These are phyloP conservation scores for Exophiala alcalophila DNA, from an alignment of 2,329 filamentous ascomycete genomes.

Conservation along the genomic window DNA sequence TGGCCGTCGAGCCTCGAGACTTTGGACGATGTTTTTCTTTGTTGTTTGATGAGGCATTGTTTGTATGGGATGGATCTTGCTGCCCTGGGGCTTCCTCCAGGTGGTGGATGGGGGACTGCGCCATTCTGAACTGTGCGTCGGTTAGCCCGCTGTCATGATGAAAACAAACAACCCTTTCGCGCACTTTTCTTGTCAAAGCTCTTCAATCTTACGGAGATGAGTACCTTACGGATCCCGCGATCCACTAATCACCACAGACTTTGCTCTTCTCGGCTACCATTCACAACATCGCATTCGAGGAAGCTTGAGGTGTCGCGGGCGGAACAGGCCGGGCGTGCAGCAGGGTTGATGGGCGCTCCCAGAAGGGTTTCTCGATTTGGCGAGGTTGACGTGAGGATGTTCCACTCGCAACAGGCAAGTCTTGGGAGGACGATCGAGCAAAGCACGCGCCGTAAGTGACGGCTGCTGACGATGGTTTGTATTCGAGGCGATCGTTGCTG, in stretches of 20 bases:
- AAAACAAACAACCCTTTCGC: slow-evolving; percentile 21
- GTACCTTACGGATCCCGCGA: slow-evolving; percentile 6
- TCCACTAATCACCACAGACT: neutral
- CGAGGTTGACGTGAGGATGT: slow-evolving; percentile 4
- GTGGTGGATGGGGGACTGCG: slow-evolving; percentile 22
- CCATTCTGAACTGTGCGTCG: slow-evolving; percentile 22
- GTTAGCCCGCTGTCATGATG: slow-evolving; percentile 20
- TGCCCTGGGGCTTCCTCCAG: slow-evolving; percentile 23
- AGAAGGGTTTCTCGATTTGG: neutral
- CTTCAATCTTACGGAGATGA: slow-evolving; percentile 16
- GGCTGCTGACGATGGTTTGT: slow-evolving; percentile 10
- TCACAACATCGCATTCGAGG: slow-evolving; percentile 18
- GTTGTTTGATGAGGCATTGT: slow-evolving; percentile 18
- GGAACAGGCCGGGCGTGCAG: slow-evolving; percentile 11
- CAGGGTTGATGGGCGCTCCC: neutral
- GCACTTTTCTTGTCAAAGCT: slow-evolving; percentile 14
- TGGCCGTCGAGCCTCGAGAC: slow-evolving; percentile 47
- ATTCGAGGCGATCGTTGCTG: neutral
- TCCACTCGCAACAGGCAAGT: neutral
- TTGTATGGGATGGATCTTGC: slow-evolving; percentile 15
- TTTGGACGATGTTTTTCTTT: slow-evolving; percentile 39
- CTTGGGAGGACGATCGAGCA: slow-evolving; percentile 2
- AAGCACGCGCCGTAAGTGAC: slow-evolving; percentile 6
- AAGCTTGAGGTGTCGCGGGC: slow-evolving; percentile 3
- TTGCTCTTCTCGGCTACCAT: slow-evolving; percentile 2